Percentiles rank a stretch among this genome's conserved stretches.
phyloP scores from a whole-genome alignment of 768 basidiomycete species.

The Russula lepida region DNA sequence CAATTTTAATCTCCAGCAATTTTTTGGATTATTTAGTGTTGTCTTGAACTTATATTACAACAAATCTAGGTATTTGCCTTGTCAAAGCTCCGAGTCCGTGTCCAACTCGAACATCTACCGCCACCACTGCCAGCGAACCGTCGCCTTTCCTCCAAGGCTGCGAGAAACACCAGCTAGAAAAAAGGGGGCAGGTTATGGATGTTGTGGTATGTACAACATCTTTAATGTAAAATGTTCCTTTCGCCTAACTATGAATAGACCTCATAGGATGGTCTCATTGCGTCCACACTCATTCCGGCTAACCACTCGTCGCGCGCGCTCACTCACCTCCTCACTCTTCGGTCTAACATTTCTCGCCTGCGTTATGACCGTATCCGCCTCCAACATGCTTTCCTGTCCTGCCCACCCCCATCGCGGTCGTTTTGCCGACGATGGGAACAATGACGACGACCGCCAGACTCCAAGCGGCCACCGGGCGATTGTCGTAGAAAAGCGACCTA shows the following conservation, averaged over 20 bases:
- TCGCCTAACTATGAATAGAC: not conserved
- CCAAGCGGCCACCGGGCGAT: slow-evolving; percentile 23
- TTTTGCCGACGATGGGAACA: slow-evolving; percentile 51
- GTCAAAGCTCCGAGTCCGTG: not conserved
- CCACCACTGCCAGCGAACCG: not conserved
- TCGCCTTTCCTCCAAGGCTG: not conserved
- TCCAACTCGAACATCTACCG: too few species aligned
- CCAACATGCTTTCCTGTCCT: slow-evolving; percentile 72
- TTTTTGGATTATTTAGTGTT: not conserved
- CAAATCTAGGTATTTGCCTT: not conserved
- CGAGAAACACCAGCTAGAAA: not conserved
- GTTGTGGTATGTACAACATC: not conserved
- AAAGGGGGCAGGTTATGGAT: slow-evolving; percentile 1
- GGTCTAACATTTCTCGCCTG: slow-evolving; percentile 72
- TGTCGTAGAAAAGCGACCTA: slow-evolving; percentile 53
- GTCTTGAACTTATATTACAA: not conserved
- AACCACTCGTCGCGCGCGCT: slow-evolving; percentile 50
- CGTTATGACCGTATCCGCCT: slow-evolving; percentile 72
- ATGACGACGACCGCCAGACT: slow-evolving; percentile 20
- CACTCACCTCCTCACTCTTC: slow-evolving; percentile 71
- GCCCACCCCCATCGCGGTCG: slow-evolving; percentile 51
- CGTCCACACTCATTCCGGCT: slow-evolving; percentile 44
- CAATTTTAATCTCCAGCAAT: too few species aligned
- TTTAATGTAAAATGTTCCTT: not conserved
- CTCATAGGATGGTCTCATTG: slow-evolving; percentile 46